These are phyloP conservation scores for Cyclostephanos invisitatus DNA, from an alignment of 108 stramenopile species.

Conservation along the genomic window DNA sequence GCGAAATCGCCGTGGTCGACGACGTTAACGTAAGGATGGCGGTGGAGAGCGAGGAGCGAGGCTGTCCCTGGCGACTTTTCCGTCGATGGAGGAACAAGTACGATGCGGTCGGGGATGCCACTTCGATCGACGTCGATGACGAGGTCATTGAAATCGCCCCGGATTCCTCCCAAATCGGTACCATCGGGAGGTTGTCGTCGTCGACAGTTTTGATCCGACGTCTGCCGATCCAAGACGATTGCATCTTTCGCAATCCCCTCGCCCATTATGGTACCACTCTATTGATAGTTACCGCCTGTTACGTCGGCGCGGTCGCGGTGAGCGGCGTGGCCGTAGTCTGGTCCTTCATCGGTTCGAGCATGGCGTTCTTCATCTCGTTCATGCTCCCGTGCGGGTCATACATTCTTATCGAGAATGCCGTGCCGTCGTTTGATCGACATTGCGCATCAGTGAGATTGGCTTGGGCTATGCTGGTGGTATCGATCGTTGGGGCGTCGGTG, in stretches of 20 bases:
- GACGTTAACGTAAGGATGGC: neutral
- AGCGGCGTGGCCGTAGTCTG: slow-evolving; percentile 81
- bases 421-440: slow-evolving; percentile 8
- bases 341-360: slow-evolving; percentile 69
- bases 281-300: slow-evolving; percentile 53
- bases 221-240: slow-evolving; percentile 35
- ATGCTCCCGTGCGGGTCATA: slow-evolving; percentile 61
- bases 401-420: slow-evolving; percentile 41
- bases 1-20: neutral
- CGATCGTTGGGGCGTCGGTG: slow-evolving; percentile 26
- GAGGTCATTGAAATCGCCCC: slow-evolving; percentile 22
- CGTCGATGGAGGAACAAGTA: slow-evolving; percentile 17
- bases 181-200: neutral
- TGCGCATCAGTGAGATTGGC: slow-evolving; percentile 22
- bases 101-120: slow-evolving; percentile 13
- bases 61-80: slow-evolving; percentile 27
- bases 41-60: neutral
- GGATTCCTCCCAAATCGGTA: neutral
- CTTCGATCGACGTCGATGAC: slow-evolving; percentile 31
- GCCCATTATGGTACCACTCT: slow-evolving; percentile 60
- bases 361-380: slow-evolving; percentile 79
- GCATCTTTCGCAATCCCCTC: slow-evolving; percentile 38
- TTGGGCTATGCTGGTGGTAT: slow-evolving; percentile 42
- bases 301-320: slow-evolving; percentile 57
- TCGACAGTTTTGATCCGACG: slow-evolving; percentile 21